These are phyloP conservation scores for Penicillium crystallinum DNA, from an alignment of 495 filamentous ascomycete genomes.

Conservation along the genomic window DNA sequence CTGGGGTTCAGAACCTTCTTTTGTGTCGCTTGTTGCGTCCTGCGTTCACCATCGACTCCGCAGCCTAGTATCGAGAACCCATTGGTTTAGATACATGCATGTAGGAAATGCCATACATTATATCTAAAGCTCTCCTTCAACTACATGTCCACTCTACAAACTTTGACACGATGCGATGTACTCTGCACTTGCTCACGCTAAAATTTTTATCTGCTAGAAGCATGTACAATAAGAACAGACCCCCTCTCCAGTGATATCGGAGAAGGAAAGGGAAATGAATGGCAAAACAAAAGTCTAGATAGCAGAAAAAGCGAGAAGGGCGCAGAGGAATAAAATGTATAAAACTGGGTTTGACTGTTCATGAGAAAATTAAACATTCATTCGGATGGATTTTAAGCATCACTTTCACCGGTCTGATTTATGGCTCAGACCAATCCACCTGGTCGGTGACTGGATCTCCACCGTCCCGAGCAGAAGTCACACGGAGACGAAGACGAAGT, in stretches of 20 bases:
- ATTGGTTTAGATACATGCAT: not conserved
- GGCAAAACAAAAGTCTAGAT: slow-evolving; percentile 12
- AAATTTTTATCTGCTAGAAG: slow-evolving; percentile 19
- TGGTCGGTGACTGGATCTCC: slow-evolving; percentile 75
- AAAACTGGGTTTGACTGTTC: slow-evolving; percentile 13
- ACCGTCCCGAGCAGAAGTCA: slow-evolving; percentile 69
- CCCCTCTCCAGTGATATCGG: not conserved
- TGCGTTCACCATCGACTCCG: not conserved
- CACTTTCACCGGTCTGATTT: slow-evolving; percentile 2
- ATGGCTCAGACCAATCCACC: slow-evolving; percentile 91
- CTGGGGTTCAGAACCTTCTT: not conserved
- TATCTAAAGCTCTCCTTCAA: not conserved
- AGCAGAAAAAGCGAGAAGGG: not conserved
- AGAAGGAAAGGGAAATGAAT: not conserved
- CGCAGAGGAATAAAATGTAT: slow-evolving; percentile 11
- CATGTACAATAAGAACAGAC: slow-evolving; percentile 21
- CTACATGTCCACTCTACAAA: not conserved
- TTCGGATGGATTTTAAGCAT: slow-evolving; percentile 14
- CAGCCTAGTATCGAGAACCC: not conserved
- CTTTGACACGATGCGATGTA: not conserved
- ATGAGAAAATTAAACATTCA: slow-evolving; percentile 17
- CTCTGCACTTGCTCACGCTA: not conserved
- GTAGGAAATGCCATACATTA: not conserved
- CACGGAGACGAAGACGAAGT: slow-evolving; percentile 78
- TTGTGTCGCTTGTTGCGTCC: not conserved